These are phyloP conservation scores for Knoxdaviesia proteae DNA, from an alignment of 2,329 filamentous ascomycete genomes.

Conservation along the genomic window DNA sequence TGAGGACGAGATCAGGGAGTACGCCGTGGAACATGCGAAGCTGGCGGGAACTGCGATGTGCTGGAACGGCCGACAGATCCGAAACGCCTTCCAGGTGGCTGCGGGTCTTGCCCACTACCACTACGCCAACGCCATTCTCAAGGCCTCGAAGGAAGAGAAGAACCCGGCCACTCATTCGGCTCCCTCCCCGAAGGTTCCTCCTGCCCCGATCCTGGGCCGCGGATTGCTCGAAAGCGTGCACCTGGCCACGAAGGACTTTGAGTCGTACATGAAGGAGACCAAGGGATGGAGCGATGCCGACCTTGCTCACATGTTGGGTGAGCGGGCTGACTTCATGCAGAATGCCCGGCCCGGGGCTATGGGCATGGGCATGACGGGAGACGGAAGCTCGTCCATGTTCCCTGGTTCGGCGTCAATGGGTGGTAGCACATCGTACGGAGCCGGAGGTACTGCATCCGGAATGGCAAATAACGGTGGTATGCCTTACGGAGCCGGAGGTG, in stretches of 20 bases:
- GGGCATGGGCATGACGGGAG: too few species aligned
- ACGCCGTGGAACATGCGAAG: slow-evolving; percentile 14
- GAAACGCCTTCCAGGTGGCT: slow-evolving; percentile 16
- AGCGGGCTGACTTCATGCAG: too few species aligned
- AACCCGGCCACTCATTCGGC: slow-evolving; percentile 12
- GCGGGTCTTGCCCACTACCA: slow-evolving; percentile 17
- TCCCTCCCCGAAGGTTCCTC: slow-evolving; percentile 10
- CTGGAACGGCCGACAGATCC: slow-evolving; percentile 19
- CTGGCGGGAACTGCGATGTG: slow-evolving; percentile 9
- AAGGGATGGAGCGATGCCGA: too few species aligned
- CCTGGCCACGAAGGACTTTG: slow-evolving; percentile 21
- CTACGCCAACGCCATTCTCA: slow-evolving; percentile 8
- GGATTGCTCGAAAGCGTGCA: slow-evolving; percentile 19
- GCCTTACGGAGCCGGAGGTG: too few species aligned
- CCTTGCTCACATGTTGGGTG: too few species aligned
- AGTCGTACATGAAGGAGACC: slow-evolving; percentile 18
- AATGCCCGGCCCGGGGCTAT: too few species aligned
- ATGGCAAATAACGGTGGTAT: too few species aligned
- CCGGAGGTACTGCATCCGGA: too few species aligned
- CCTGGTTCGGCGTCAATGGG: too few species aligned
- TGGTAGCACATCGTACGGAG: too few species aligned
- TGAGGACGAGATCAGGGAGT: slow-evolving; percentile 15
- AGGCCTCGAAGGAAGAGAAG: slow-evolving; percentile 4
- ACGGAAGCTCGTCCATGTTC: too few species aligned
- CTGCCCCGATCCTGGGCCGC: slow-evolving; percentile 15